These are phyloP conservation scores for Ascochyta clinopodiicola DNA, from an alignment of 2,329 filamentous ascomycete genomes.

Conservation along the genomic window DNA sequence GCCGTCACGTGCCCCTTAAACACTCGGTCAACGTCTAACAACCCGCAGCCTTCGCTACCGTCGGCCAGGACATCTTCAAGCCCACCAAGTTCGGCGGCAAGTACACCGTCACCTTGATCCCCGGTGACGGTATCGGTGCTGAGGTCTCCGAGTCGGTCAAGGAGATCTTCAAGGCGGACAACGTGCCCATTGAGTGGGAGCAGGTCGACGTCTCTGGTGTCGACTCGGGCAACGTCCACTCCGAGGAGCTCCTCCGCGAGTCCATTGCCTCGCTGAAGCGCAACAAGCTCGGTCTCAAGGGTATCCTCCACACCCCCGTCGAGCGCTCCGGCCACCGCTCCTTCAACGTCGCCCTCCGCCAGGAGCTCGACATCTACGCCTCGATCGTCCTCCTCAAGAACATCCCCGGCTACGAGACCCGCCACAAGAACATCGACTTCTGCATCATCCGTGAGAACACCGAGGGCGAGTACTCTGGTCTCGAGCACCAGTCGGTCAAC, in stretches of 20 bases:
- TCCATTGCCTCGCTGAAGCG: constrained; percentile 93
- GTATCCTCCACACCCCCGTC: constrained; percentile 97
- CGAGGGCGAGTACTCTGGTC: constrained; percentile 98
- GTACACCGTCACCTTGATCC: constrained; percentile 98
- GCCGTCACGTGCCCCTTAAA: constrained; percentile 10
- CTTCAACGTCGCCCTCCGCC: constrained; percentile 98
- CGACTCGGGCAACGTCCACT: constrained; percentile 82
- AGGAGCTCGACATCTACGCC: constrained; percentile 99
- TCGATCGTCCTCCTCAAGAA: constrained; percentile 99
- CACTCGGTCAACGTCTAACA: constrained; percentile 20
- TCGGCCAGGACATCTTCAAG: constrained; percentile 97
- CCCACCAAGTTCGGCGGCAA: constrained; percentile 98
- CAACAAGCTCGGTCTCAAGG: constrained; percentile 99
- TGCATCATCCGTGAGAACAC: constrained; percentile 99
- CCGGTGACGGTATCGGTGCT: constrained; percentile 97
- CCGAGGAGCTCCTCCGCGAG: constrained; percentile 94
- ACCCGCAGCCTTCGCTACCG: constrained; percentile 59
- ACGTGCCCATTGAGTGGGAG: constrained; percentile 98
- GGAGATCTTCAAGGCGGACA: constrained; percentile 99
- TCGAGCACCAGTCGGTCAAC: constrained; percentile 96
- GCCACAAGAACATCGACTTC: constrained; percentile 95
- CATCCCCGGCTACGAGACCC: constrained; percentile 97
- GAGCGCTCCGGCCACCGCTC: constrained; percentile 96
- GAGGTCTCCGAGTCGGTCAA: constrained; percentile 98
- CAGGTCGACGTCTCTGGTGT: constrained; percentile 95